Conservation (phyloP, 2,329 filamentous ascomycete species). For the Biscogniauxia sp. region DNA sequence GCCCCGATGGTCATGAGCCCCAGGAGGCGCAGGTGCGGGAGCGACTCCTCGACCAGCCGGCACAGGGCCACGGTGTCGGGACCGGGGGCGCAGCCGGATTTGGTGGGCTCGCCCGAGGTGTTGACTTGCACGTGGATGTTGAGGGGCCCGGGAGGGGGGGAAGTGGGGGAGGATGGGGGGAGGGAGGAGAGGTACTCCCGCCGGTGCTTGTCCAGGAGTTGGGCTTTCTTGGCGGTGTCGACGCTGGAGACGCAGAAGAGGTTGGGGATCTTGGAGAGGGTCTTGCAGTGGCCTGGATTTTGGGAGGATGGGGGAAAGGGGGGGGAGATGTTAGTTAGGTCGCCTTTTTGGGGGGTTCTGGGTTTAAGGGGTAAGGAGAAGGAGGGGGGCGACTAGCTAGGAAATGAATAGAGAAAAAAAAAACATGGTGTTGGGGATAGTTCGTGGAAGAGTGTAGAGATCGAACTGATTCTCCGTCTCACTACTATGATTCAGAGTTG, state of each 20-base stretch:
- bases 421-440: no score
- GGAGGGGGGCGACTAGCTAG: background rate
- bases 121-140: constrained; percentile 91
- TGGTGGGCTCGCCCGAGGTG: constrained; percentile 82
- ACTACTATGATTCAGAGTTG: no score
- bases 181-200: constrained; percentile 49
- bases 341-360: no score
- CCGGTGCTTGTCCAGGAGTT: constrained; percentile 74
- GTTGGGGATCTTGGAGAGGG: constrained; percentile 81
- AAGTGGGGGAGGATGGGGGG: constrained; percentile 12
- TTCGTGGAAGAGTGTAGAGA: no score
- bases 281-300: constrained; percentile 78
- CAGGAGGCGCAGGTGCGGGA: constrained; percentile 67
- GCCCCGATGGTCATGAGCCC: constrained; percentile 98
- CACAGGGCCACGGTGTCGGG: constrained; percentile 63
- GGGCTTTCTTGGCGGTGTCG: constrained; percentile 83
- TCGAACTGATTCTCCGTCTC: no score
- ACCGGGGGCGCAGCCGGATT: constrained; percentile 75
- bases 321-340: constrained; percentile 4
- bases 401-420: no score
- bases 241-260: constrained; percentile 91
- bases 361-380: no score
- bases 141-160: constrained; percentile 44
- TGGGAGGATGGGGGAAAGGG: no score
- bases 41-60: constrained; percentile 59